Evolutionary conservation across 495 filamentous ascomycete genomes (phyloP).

Genomic region (Corynascus novoguineensis): DNA sequence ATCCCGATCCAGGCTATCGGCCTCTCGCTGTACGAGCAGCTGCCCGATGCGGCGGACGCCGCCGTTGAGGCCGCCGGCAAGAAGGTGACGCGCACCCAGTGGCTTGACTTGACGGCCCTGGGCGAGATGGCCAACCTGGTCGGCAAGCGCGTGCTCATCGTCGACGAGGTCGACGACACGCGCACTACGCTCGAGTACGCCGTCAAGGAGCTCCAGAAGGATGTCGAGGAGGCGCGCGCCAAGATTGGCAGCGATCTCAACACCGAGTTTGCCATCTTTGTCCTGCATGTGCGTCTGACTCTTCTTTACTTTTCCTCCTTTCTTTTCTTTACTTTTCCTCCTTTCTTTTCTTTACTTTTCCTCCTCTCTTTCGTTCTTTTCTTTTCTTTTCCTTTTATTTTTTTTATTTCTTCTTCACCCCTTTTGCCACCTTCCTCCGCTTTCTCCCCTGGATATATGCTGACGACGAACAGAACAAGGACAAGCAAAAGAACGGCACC

Average conservation of each 20-base stretch:
- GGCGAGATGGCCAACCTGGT: constrained; percentile 86
- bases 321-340: too few relatives aligned
- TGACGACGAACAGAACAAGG: constrained; percentile 66
- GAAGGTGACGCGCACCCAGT: constrained; percentile 96
- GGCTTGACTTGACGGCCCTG: constrained; percentile 85
- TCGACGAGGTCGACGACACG: constrained; percentile 98
- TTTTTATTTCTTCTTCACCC: too few relatives aligned
- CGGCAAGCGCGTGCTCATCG: constrained; percentile 95
- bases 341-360: too few relatives aligned
- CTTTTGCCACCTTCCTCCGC: not conserved
- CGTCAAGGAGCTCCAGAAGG: constrained; percentile 91
- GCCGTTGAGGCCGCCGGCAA: constrained; percentile 69
- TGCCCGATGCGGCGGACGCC: constrained; percentile 51
- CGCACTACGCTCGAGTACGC: constrained; percentile 96
- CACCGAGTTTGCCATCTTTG: constrained; percentile 89
- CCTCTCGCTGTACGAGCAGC: constrained; percentile 89
- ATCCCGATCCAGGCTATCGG: constrained; percentile 99
- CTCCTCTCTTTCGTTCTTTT: not conserved
- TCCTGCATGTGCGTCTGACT: constrained; percentile 71
- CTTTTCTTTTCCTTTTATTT: too few relatives aligned
- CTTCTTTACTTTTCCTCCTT: not conserved
- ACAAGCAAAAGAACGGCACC: constrained; percentile 87
- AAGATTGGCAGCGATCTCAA: constrained; percentile 61
- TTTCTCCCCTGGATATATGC: not conserved
- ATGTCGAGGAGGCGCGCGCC: constrained; percentile 76